phyloP scores from a whole-genome alignment of 1,284 basidiomycete genomes.

The Boletus semigastroideus region DNA sequence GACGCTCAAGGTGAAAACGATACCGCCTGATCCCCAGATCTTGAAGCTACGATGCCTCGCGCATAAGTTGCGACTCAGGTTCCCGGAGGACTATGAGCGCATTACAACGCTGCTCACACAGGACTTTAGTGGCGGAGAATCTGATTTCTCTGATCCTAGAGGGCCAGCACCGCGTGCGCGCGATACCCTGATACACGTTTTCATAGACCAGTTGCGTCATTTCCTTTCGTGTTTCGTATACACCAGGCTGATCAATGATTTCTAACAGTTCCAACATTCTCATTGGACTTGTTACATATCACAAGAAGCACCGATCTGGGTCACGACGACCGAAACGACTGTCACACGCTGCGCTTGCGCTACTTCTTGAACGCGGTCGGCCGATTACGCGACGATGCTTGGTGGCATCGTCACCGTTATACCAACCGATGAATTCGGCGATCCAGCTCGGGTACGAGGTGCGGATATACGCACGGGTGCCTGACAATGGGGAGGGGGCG shows the following conservation, averaged over 20 bases:
- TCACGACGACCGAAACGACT: conserved; percentile 43
- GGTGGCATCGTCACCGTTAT: conserved; percentile 79
- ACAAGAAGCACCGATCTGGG: conserved; percentile 50
- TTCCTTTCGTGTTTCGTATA: conserved; percentile 10
- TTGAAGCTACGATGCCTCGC: conserved; percentile 53
- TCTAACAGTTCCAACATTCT: conserved; percentile 75
- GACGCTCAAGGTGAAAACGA: conserved; percentile 34
- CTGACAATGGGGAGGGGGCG: conserved; percentile 63
- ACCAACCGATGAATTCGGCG: conserved; percentile 77
- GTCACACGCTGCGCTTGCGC: conserved; percentile 66
- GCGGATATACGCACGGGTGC: conserved; percentile 75
- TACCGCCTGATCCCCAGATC: conserved; percentile 50
- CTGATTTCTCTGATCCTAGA: conserved; percentile 42
- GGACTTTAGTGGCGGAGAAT: conserved; percentile 38
- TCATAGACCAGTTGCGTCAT: conserved; percentile 76
- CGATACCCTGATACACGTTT: conserved; percentile 75
- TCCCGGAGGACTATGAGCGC: conserved; percentile 51
- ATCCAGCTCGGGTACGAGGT: conserved; percentile 79
- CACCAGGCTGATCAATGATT: background rate
- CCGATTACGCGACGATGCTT: conserved; percentile 67
- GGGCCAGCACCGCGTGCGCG: conserved; percentile 46
- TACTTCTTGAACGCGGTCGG: conserved; percentile 74
- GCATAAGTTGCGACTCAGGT: conserved; percentile 54
- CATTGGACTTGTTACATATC: conserved; percentile 68
- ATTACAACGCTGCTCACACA: conserved; percentile 47